phyloP scores from a whole-genome alignment of 192 early-diverging fungal species.

The Mortierella antarctica region DNA sequence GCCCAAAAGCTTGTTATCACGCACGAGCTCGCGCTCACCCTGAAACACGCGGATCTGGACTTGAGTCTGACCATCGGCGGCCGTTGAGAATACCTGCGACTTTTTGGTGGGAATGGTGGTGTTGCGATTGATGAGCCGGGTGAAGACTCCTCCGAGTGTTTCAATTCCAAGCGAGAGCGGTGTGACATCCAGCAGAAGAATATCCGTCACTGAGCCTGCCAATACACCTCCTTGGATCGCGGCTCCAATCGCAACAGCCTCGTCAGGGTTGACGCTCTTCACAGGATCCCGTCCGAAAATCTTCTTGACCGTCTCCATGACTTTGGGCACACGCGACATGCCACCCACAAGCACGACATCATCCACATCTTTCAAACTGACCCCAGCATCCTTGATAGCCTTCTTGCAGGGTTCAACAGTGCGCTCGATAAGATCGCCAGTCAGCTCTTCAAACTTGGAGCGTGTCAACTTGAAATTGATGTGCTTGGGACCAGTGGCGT shows the following conservation, averaged over 20 bases:
- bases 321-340: slow-evolving; percentile 98
- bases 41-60: slow-evolving; percentile 99
- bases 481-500: slow-evolving; percentile 92
- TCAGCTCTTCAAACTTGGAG: slow-evolving; percentile 87
- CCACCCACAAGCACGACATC: slow-evolving; percentile 98
- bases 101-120: slow-evolving; percentile 99
- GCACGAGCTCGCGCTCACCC: slow-evolving; percentile 96
- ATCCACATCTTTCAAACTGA: slow-evolving; percentile 82
- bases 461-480: slow-evolving; percentile 96
- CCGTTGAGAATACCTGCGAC: slow-evolving; percentile 98
- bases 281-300: slow-evolving; percentile 93
- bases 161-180: slow-evolving; percentile 98
- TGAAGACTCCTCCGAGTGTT: slow-evolving; percentile 98
- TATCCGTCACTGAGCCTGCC: slow-evolving; percentile 95
- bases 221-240: slow-evolving; percentile 99
- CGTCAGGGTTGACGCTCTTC: slow-evolving; percentile 98
- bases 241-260: slow-evolving; percentile 98
- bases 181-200: slow-evolving; percentile 96
- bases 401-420: slow-evolving; percentile 95
- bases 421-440: slow-evolving; percentile 83
- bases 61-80: slow-evolving; percentile 97
- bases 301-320: slow-evolving; percentile 89
- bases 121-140: slow-evolving; percentile 96
- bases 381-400: slow-evolving; percentile 95
- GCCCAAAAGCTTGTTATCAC: slow-evolving; percentile 98